Evolutionary conservation across 169 alveolate genomes (phyloP).

Genomic region (Perkinsus olseni): DNA sequence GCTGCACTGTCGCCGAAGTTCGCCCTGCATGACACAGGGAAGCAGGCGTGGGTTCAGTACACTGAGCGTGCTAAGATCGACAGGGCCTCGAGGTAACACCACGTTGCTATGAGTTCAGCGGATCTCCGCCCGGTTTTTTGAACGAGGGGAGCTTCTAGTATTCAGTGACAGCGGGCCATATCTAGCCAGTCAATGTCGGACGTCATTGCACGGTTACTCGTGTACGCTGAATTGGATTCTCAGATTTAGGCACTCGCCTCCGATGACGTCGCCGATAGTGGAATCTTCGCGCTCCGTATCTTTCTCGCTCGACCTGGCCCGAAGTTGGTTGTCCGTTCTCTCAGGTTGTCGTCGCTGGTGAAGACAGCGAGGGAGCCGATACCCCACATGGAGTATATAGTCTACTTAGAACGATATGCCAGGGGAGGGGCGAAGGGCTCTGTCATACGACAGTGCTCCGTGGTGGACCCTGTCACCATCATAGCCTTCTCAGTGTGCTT

Average conservation of each 20-base stretch:
- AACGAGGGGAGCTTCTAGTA: too few relatives aligned
- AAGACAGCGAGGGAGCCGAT: not conserved
- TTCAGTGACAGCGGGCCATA: not conserved
- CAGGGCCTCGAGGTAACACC: not conserved
- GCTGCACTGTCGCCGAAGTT: not conserved
- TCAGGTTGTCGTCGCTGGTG: not conserved
- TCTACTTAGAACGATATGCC: not conserved
- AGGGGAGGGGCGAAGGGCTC: not conserved
- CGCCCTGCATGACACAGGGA: not conserved
- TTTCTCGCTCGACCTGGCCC: too few relatives aligned
- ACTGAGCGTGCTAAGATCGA: not conserved
- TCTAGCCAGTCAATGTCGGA: not conserved
- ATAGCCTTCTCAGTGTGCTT: not conserved
- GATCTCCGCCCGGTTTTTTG: too few relatives aligned
- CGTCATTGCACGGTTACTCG: too few relatives aligned
- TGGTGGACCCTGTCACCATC: not conserved
- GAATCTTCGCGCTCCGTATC: too few relatives aligned
- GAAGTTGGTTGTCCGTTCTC: not conserved
- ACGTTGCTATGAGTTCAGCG: too few relatives aligned
- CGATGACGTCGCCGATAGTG: too few relatives aligned
- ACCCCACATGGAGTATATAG: not conserved
- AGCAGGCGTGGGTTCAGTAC: not conserved
- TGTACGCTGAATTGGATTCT: too few relatives aligned
- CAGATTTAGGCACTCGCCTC: too few relatives aligned
- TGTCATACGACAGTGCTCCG: not conserved